These are phyloP conservation scores for Didymella arachidicola DNA, from an alignment of 2,329 filamentous ascomycete species.

Conservation along the genomic window DNA sequence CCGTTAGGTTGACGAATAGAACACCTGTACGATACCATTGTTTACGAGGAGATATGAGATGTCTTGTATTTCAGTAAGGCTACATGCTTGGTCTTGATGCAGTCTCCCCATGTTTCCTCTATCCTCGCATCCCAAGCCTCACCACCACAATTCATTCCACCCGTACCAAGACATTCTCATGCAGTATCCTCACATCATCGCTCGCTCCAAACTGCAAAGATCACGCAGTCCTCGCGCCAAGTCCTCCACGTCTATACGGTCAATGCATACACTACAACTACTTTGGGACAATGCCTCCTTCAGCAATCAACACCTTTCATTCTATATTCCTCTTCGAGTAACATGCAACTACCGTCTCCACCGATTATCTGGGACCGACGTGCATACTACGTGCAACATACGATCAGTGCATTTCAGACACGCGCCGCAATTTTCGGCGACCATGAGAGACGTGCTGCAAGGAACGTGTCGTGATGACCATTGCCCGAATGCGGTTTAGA, in stretches of 20 bases:
- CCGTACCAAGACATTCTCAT: conserved; percentile 6
- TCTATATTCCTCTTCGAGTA: conserved; percentile 26
- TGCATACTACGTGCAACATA: conserved; percentile 1
- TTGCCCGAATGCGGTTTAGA: conserved; percentile 19
- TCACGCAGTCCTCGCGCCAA: not conserved
- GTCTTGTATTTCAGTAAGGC: not conserved
- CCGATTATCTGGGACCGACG: conserved; percentile 2
- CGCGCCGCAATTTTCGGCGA: not conserved
- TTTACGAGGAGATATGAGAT: not conserved
- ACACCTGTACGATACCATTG: not conserved
- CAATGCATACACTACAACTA: too few relatives aligned
- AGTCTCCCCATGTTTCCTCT: too few relatives aligned
- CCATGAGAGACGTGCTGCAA: not conserved
- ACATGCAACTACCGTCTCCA: conserved; percentile 3
- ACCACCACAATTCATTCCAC: not conserved
- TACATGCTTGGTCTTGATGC: not conserved
- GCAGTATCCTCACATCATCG: conserved; percentile 2
- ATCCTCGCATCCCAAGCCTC: not conserved
- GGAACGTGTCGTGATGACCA: conserved; percentile 7
- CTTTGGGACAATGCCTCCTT: conserved; percentile 28
- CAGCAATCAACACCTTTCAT: conserved; percentile 30
- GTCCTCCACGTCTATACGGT: conserved; percentile 19
- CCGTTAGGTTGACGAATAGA: not conserved
- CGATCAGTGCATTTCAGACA: conserved; percentile 1
- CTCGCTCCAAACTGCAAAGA: not conserved